Conservation (phyloP, 2,329 filamentous ascomycete genomes). For the Trichoderma atrobrunneum region DNA sequence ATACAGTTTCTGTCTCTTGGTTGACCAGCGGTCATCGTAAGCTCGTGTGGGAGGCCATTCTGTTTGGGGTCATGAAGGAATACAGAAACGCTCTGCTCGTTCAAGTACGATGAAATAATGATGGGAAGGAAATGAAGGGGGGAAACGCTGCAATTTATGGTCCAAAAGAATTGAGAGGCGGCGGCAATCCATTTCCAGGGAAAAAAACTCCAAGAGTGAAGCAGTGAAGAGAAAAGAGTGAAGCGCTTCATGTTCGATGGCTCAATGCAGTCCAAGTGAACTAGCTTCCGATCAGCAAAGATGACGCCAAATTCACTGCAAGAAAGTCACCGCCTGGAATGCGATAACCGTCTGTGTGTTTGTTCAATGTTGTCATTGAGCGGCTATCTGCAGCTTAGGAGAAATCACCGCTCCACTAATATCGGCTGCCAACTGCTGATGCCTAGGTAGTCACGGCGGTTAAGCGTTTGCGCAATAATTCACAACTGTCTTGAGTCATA, state of each 20-base stretch:
- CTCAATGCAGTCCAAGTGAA: neutral
- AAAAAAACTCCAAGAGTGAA: too few species aligned
- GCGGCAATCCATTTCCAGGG: too few species aligned
- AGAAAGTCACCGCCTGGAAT: neutral
- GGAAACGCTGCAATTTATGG: too few species aligned
- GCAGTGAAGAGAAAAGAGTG: too few species aligned
- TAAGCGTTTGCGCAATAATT: neutral
- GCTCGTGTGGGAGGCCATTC: too few species aligned
- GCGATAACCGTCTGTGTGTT: neutral
- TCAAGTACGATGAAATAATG: too few species aligned
- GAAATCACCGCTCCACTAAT: neutral
- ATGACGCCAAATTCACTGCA: neutral
- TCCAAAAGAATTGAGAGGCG: too few species aligned
- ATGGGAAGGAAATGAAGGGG: too few species aligned
- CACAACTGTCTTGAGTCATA: neutral
- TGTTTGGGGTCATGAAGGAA: too few species aligned
- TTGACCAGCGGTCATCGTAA: neutral
- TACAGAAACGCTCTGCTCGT: too few species aligned
- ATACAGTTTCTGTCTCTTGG: neutral
- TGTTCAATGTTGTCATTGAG: neutral
- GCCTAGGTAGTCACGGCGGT: neutral
- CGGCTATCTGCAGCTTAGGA: neutral
- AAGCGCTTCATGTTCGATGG: too few species aligned
- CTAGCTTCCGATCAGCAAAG: neutral
- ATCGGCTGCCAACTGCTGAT: neutral